A percentile compares a stretch with the other conserved stretches of the same genome.
Evolutionary conservation across 2,329 filamentous ascomycete genomes (phyloP).

Genomic region (Xylaria sp.): DNA sequence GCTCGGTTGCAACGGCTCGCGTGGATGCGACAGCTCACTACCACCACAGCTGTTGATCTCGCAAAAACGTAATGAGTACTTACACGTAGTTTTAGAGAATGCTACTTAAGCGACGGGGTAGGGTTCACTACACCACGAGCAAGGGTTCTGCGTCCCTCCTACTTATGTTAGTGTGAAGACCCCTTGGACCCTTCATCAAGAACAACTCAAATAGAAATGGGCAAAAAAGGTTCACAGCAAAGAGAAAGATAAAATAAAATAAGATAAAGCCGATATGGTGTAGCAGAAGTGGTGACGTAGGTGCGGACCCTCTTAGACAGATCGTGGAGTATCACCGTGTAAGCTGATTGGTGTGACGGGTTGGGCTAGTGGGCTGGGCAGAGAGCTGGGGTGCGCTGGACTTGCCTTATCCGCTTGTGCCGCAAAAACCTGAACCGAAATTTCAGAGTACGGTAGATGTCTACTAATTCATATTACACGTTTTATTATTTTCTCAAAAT

Average conservation of each 20-base stretch:
- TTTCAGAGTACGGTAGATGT: no score
- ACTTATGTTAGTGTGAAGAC: not conserved
- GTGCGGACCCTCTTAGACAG: not conserved
- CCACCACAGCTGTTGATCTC: no score
- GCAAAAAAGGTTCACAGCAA: not conserved
- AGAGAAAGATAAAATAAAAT: not conserved
- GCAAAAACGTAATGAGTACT: no score
- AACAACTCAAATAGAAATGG: not conserved
- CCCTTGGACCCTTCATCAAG: not conserved
- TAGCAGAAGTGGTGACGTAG: conserved; percentile 1
- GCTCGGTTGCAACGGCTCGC: no score
- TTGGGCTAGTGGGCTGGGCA: not conserved
- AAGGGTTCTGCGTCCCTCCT: not conserved
- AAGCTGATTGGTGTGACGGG: not conserved
- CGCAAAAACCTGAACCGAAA: conserved; percentile 8
- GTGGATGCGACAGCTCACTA: no score
- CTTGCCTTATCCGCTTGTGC: conserved; percentile 6
- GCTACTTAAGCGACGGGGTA: no score
- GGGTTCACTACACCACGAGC: no score
- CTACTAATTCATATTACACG: no score
- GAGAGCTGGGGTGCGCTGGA: not conserved
- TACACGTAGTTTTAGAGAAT: no score
- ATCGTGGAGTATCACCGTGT: not conserved
- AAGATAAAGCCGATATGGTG: not conserved
- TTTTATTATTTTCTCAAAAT: no score